A percentile compares a stretch with the other conserved stretches of the same genome.
These are phyloP conservation scores for Teratosphaeria nubilosa DNA, from an alignment of 2,329 filamentous ascomycete genomes.

Conservation along the genomic window DNA sequence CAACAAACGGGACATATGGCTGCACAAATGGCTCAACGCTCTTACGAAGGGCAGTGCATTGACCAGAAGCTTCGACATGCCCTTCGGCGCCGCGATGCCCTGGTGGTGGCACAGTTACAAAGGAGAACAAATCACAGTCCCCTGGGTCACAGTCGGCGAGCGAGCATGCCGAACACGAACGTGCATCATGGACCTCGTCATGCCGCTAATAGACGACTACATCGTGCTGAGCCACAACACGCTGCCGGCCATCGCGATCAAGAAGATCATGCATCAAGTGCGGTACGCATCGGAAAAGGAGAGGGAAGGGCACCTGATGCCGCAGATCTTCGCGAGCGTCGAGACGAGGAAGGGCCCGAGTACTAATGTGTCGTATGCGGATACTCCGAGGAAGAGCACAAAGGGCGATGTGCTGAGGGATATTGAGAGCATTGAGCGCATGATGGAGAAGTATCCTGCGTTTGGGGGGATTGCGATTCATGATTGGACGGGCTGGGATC, in stretches of 20 bases:
- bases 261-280: slow-evolving; percentile 2
- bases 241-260: slow-evolving; percentile 1
- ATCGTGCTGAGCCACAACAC: slow-evolving; percentile 10
- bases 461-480: slow-evolving; percentile 5
- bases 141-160: neutral
- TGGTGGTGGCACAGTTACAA: slow-evolving; percentile 7
- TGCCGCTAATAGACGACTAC: slow-evolving; percentile 9
- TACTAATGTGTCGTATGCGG: neutral
- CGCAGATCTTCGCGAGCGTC: slow-evolving; percentile 1
- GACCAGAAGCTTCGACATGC: slow-evolving; percentile 4
- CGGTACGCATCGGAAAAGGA: slow-evolving; percentile 2
- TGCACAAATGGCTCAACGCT: slow-evolving; percentile 5
- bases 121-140: slow-evolving; percentile 4
- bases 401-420: neutral
- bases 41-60: slow-evolving; percentile 1
- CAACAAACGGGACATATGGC: slow-evolving; percentile 2
- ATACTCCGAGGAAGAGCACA: neutral
- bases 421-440: neutral
- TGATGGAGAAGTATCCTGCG: neutral
- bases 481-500: neutral
- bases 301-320: neutral
- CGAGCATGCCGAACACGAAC: neutral
- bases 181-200: slow-evolving; percentile 9
- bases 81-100: slow-evolving; percentile 7
- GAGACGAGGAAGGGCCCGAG: neutral